Percentiles rank a stretch among this genome's conserved stretches.
These are phyloP conservation scores for Stagonosporopsis tanaceti DNA, from an alignment of 2,329 filamentous ascomycete species.

Conservation along the genomic window DNA sequence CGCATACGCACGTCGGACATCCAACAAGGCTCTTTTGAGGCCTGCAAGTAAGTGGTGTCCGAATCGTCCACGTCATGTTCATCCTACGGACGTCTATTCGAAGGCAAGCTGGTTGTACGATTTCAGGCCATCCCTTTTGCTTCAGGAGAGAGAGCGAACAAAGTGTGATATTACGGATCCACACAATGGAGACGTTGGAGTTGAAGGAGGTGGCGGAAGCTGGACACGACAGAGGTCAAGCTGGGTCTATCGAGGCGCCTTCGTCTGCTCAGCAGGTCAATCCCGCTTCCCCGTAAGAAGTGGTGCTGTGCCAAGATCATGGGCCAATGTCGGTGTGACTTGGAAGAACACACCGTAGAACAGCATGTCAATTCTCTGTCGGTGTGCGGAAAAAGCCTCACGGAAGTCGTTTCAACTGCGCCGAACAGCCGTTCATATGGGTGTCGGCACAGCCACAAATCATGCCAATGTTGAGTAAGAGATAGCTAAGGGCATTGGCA, in stretches of 20 bases:
- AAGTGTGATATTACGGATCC: conserved; percentile 1
- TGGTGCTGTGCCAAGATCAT: conserved; percentile 9
- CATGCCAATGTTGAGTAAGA: conserved; percentile 2
- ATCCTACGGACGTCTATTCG: background rate
- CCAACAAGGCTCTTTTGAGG: background rate
- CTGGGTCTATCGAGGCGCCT: background rate
- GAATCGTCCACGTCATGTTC: background rate
- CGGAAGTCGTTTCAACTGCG: conserved; percentile 16
- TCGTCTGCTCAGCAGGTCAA: background rate
- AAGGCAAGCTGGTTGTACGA: background rate
- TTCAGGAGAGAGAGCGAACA: background rate
- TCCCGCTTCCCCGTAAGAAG: background rate
- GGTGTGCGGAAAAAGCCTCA: conserved; percentile 5
- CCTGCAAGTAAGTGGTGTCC: background rate
- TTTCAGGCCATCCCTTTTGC: background rate
- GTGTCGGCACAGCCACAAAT: conserved; percentile 13
- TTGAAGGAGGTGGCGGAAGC: background rate
- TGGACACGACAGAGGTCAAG: background rate
- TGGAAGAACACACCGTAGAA: background rate
- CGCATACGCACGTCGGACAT: background rate
- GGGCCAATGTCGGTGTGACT: conserved; percentile 11
- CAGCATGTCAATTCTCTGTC: background rate
- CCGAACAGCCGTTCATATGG: conserved; percentile 23
- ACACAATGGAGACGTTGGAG: background rate
- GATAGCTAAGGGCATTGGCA: conserved; percentile 4